Evolutionary conservation across 2,329 filamentous ascomycete genomes (phyloP), one percentile per base, ranked within the genome.

Genomic region (Aspergillus novoparasiticus): DNA sequence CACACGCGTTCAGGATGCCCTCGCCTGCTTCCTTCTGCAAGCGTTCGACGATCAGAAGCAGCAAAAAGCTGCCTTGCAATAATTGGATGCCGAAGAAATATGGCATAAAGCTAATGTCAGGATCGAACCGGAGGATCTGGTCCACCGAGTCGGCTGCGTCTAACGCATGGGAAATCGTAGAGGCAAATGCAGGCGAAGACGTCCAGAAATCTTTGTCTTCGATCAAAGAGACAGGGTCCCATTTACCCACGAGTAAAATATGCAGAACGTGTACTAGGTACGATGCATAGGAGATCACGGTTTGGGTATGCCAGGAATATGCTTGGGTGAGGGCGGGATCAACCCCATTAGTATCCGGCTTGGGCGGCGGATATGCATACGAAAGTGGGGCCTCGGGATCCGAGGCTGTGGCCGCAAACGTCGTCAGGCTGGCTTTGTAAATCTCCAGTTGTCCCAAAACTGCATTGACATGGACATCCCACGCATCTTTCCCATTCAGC

Each of bases 1-100:
- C 93, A 77, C 93, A 97, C 10, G 94, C 93, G 73, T 90, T 90
- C 65, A 94, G 90, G 6, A 97, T 92, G 69, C 89, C 93, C 4
- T 91, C 88, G n/a, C 90, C 93, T 1, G 92, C 93, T 75, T 96
- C 92, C 23, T 88, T 88, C 77, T 94, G 90, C 60, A 97, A 82
- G 76, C 96, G 95, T 76, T 97, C 94, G 64, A 93, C 93, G 58
- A 96, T 96, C 51, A 97, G 82, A 1, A 97, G 85, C 28, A 97
- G 81, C 46, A 97, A 80, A 76, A 97, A 96, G 45, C 92, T 96
- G 6, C 93, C 94, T 74, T 97, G 94, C 6, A 97, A 82, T 3
- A 97, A 84, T 75, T 97, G 97, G 65, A 97, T 94, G 63, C 93
- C 94, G 69, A 96, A 97, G 82, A 97, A 97, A 81, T 96, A 97